Conservation (phyloP, 2,329 filamentous ascomycete species). For the Trichoderma sp. region DNA sequence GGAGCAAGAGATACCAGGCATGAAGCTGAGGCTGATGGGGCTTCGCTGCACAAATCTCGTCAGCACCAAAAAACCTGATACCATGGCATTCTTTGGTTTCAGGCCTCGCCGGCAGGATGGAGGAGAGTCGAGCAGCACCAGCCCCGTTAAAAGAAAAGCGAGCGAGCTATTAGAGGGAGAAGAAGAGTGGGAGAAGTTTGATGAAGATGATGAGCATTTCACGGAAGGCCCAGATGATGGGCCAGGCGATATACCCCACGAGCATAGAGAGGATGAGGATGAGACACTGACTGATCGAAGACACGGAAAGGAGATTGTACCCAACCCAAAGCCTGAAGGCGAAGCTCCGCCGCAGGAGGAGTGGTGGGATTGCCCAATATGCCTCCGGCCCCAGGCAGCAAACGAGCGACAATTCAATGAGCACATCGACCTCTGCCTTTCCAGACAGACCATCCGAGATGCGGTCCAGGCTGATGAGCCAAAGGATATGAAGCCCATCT, state of each 20-base stretch:
- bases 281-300: conserved; percentile 27
- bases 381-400: conserved; percentile 72
- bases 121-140: conserved; percentile 30
- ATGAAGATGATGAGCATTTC: conserved; percentile 62
- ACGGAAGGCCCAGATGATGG: background rate
- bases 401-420: conserved; percentile 82
- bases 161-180: conserved; percentile 38
- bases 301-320: conserved; percentile 57
- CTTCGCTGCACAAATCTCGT: conserved; percentile 85
- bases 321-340: conserved; percentile 45
- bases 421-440: conserved; percentile 91
- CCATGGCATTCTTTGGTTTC: conserved; percentile 78
- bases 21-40: conserved; percentile 85
- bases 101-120: conserved; percentile 41
- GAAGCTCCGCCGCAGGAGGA: conserved; percentile 46
- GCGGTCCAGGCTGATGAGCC: conserved; percentile 63
- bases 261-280: background rate
- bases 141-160: conserved; percentile 44
- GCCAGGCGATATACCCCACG: background rate
- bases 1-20: conserved; percentile 77
- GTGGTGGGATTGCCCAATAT: conserved; percentile 88
- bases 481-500: conserved; percentile 37
- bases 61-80: conserved; percentile 78
- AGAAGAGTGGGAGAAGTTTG: conserved; percentile 68
- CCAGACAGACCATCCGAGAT: conserved; percentile 82